These are phyloP conservation scores for Wickerhamomyces rabaulensis DNA, from an alignment of 805 yeast species.

Conservation along the genomic window DNA sequence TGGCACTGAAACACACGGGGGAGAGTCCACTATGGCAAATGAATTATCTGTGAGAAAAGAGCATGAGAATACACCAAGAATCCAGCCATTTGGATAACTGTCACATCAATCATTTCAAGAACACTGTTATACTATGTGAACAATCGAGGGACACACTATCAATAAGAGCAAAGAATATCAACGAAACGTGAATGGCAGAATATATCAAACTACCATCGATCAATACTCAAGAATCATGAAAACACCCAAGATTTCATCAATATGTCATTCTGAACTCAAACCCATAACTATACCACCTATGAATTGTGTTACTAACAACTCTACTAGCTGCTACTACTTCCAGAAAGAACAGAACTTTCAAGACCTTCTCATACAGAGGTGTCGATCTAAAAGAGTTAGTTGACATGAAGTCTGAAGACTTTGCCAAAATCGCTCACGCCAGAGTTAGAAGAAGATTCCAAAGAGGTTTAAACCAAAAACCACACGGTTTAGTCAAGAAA, in stretches of 20 bases:
- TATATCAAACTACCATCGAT: too few relatives aligned
- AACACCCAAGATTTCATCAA: too few relatives aligned
- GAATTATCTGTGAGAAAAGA: too few relatives aligned
- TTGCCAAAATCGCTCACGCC: conserved; percentile 93
- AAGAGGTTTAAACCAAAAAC: conserved; percentile 94
- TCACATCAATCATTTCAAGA: too few relatives aligned
- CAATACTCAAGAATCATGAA: too few relatives aligned
- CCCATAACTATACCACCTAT: neutral
- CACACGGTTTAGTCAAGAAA: conserved; percentile 94
- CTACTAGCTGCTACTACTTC: conserved; percentile 35
- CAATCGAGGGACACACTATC: too few relatives aligned
- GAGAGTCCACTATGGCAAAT: neutral
- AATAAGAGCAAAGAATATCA: too few relatives aligned
- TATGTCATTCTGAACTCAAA: neutral
- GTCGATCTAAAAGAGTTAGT: conserved; percentile 92
- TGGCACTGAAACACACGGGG: neutral
- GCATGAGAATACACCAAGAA: neutral
- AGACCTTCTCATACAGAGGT: conserved; percentile 98
- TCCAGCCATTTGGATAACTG: too few relatives aligned
- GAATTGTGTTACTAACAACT: conserved; percentile 15
- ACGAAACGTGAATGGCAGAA: too few relatives aligned
- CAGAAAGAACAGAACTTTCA: conserved; percentile 87
- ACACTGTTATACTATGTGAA: too few relatives aligned
- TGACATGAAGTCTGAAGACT: conserved; percentile 97
- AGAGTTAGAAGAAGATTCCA: conserved; percentile 99